These are phyloP conservation scores for Capronia americana DNA, from an alignment of 2,329 filamentous ascomycete genomes.

Conservation along the genomic window DNA sequence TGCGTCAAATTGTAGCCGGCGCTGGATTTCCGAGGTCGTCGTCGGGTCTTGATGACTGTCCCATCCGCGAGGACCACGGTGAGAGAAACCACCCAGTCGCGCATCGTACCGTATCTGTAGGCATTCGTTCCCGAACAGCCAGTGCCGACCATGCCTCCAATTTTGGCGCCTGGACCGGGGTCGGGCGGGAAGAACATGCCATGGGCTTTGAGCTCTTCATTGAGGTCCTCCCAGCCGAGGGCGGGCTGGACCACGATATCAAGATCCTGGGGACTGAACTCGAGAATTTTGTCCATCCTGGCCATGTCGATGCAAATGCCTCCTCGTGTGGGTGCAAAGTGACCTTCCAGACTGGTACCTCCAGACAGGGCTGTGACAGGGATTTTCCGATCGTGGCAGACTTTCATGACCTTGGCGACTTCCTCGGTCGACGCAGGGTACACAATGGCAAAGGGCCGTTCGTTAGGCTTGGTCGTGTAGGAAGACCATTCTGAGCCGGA, in stretches of 20 bases:
- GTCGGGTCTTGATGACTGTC: constrained; percentile 85
- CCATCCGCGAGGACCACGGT: constrained; percentile 91
- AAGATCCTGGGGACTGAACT: constrained; percentile 76
- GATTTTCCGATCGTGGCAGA: constrained; percentile 80
- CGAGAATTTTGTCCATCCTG: constrained; percentile 81
- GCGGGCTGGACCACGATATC: constrained; percentile 80
- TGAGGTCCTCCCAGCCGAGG: constrained; percentile 84
- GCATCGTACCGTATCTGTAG: constrained; percentile 92
- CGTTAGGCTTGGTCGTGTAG: constrained; percentile 50
- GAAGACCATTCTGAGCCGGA: constrained; percentile 70
- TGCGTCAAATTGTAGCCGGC: constrained; percentile 91
- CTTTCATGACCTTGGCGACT: constrained; percentile 84
- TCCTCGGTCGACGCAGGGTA: constrained; percentile 80
- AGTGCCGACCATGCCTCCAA: constrained; percentile 71
- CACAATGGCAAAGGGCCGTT: constrained; percentile 67
- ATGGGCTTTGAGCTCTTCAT: constrained; percentile 74
- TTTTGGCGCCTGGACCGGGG: constrained; percentile 88
- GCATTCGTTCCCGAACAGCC: constrained; percentile 77
- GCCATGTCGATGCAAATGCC: constrained; percentile 87
- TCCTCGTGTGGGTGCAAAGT: constrained; percentile 81
- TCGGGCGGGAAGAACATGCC: constrained; percentile 92
- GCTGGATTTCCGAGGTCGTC: constrained; percentile 85
- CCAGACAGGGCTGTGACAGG: constrained; percentile 88
- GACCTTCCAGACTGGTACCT: constrained; percentile 87
- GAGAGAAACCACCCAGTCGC: constrained; percentile 86